Evolutionary conservation across 306 rosid species (phyloP).

Genomic region (Prunus armeniaca): DNA sequence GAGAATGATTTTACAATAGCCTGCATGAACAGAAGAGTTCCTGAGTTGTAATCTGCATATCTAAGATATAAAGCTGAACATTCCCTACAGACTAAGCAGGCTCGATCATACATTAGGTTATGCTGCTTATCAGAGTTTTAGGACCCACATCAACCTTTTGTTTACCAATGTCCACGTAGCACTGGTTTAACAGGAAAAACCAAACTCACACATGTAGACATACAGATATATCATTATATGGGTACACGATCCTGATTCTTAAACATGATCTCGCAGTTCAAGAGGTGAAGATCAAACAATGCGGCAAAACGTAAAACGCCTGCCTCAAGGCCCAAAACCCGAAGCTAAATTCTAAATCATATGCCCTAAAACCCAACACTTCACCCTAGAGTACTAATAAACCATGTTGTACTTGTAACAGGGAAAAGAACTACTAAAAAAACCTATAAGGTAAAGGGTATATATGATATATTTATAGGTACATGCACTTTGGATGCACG

Average conservation of each 20-base stretch:
- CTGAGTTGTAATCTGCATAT: neutral
- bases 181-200: neutral
- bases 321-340: neutral
- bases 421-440: neutral
- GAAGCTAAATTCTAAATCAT: neutral
- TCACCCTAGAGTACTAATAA: neutral
- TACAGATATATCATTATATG: neutral
- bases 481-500: neutral
- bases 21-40: neutral
- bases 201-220: neutral
- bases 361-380: neutral
- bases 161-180: neutral
- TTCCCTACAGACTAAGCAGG: neutral
- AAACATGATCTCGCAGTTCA: neutral
- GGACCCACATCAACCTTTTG: too few relatives aligned
- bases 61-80: too few relatives aligned
- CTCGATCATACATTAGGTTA: neutral
- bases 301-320: neutral
- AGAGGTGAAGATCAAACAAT: neutral
- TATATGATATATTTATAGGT: neutral
- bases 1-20: neutral
- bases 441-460: neutral
- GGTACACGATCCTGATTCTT: neutral
- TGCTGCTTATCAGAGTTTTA: neutral
- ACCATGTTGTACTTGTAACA: neutral